These are phyloP conservation scores for Syzygium malaccense DNA, from an alignment of 441 rosid genomes.

Conservation along the genomic window DNA sequence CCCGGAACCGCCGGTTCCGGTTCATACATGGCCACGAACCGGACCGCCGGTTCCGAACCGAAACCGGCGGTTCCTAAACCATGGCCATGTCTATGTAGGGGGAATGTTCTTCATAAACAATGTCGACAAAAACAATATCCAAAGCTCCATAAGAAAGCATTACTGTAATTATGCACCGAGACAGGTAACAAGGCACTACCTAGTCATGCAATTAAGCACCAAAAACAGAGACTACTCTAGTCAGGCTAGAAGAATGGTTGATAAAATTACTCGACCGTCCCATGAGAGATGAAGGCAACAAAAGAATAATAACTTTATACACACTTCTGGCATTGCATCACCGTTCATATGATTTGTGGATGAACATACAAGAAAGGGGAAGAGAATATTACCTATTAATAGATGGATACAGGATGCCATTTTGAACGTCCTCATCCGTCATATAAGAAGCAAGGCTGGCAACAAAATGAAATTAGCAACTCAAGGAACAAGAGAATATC, in stretches of 20 bases:
- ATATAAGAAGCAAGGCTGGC: conserved; percentile 96
- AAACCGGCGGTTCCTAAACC: no score
- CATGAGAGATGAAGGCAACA: neutral
- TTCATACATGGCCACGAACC: no score
- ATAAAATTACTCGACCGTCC: neutral
- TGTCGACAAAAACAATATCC: neutral
- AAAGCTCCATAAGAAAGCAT: neutral
- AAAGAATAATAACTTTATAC: neutral
- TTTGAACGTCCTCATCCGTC: conserved; percentile 71
- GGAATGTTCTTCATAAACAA: neutral
- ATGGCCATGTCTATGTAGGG: neutral
- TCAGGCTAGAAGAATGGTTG: neutral
- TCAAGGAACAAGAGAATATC: neutral
- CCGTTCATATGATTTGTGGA: neutral
- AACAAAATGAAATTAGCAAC: neutral
- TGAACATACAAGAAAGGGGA: neutral
- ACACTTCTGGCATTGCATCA: neutral
- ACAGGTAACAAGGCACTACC: neutral
- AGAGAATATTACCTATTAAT: conserved; percentile 46
- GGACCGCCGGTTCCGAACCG: no score
- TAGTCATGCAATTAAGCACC: neutral
- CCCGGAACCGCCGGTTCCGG: no score
- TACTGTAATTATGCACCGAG: neutral
- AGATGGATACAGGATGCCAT: conserved; percentile 84
- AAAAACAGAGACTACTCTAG: neutral